phyloP scores from a whole-genome alignment of 331 rosid genomes.

The Stylosanthes scabra region DNA sequence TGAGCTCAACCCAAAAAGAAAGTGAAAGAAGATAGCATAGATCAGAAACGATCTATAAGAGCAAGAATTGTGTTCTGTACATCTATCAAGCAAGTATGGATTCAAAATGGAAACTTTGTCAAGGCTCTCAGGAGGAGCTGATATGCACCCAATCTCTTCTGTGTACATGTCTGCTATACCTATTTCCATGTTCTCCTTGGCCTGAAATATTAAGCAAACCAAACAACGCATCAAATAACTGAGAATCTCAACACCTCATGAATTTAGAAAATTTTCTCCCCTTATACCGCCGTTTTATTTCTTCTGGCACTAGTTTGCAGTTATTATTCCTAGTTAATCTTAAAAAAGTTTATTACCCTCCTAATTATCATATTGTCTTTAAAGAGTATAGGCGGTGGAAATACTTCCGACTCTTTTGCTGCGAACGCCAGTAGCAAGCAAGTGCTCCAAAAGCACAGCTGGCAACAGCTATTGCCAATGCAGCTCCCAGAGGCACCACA shows the following conservation, averaged over 20 bases:
- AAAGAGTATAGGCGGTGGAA: conserved; percentile 89
- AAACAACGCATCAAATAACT: conserved; percentile 24
- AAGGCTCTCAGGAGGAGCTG: conserved; percentile 42
- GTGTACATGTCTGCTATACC: conserved; percentile 46
- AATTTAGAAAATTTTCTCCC: conserved; percentile 33
- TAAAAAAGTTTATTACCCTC: conserved; percentile 85
- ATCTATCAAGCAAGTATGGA: conserved; percentile 42
- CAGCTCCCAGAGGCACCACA: conserved; percentile 96
- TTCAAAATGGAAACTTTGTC: conserved; percentile 44
- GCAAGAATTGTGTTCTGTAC: conserved; percentile 59
- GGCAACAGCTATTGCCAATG: conserved; percentile 94
- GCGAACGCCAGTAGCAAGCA: conserved; percentile 99
- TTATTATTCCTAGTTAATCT: conserved; percentile 41
- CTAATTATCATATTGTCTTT: conserved; percentile 93
- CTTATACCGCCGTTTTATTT: conserved; percentile 31
- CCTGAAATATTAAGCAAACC: conserved; percentile 67
- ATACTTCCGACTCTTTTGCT: conserved; percentile 99
- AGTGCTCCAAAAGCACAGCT: conserved; percentile 99
- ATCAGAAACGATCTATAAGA: conserved; percentile 47
- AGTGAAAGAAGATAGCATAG: conserved; percentile 28
- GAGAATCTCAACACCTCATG: conserved; percentile 35
- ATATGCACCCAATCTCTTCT: conserved; percentile 28
- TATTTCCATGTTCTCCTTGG: conserved; percentile 82
- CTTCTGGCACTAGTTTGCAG: conserved; percentile 15
- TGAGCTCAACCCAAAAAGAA: conserved; percentile 15